Base-by-base conservation (phyloP, 192 early-diverging fungal genomes). In the Dissophora ornata region DNA sequence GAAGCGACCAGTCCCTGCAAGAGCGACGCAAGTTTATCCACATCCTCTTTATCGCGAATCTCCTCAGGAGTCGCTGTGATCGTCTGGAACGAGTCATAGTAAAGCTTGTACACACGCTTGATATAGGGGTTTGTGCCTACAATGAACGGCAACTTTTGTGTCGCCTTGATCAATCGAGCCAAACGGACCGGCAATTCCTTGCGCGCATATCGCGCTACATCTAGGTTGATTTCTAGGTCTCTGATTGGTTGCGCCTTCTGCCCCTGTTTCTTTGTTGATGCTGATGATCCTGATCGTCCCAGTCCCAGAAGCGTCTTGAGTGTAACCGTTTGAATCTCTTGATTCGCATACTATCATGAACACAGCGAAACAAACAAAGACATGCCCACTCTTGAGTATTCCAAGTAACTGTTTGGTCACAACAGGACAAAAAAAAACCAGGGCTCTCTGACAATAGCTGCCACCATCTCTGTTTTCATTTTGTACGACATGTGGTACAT, bases 41-140 rank as follows among this genome's bases (percentile, higher is more conserved):
- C 94, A 40, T 94, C 92, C 32, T 94, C 90, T 45, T 94, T 81
- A 3, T 89, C 89, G 53, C 84, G 82, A 19, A 98, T 93, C 4
- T 69, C 83, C 1, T 69, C 82, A 2, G 94, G 90, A 47, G 92
- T 89, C 1, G 82, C 71, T 15, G 85, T 83, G 3, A 97, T 79
- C 4, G 51, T 54, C 30, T 82, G 60, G n/a, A 82, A 82, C 2
- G 96, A 95, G 19, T 88, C 83, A 93, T 95, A 97, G 78, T 97
- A 98, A 38, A 97, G 83, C 53, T 90, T 86, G 70, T 98, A 97
- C 12, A 96, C 89, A 5, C 33, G 63, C 40, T 90, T 84, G 54
- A 99, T 96, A 67, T 94, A 87, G 2, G 97, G 97, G 79, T 99
- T 99, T 47, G 94, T 94, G 57, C 95, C 97, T 33, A 99, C 95